Evolutionary conservation across 805 yeast species (phyloP).

Genomic region (Jamesozyma spencerorum): DNA sequence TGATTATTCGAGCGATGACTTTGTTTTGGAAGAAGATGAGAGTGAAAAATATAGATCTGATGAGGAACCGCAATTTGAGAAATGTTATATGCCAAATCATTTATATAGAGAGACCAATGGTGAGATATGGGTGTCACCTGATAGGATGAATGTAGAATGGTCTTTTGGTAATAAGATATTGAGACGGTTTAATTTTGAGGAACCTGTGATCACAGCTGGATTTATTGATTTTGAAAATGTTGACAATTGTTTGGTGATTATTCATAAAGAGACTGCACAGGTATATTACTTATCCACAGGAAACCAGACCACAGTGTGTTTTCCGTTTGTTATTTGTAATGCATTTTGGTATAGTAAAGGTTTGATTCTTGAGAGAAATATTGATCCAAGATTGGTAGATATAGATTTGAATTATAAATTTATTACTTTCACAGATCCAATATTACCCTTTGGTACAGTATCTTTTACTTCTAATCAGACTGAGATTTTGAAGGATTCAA

Average conservation of each 20-base stretch:
- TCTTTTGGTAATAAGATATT: slow-evolving; percentile 26
- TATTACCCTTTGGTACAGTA: slow-evolving; percentile 62
- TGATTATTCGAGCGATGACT: too few species aligned
- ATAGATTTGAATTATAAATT: slow-evolving; percentile 30
- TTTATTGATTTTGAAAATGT: slow-evolving; percentile 42
- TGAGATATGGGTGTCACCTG: slow-evolving; percentile 26
- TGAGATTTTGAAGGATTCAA: slow-evolving; percentile 7
- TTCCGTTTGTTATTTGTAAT: slow-evolving; percentile 56
- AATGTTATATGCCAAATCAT: neutral
- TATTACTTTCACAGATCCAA: slow-evolving; percentile 64
- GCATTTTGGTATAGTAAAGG: slow-evolving; percentile 66
- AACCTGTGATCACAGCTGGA: slow-evolving; percentile 46
- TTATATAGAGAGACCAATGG: slow-evolving; percentile 6
- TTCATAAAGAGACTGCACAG: slow-evolving; percentile 50
- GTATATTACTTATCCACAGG: slow-evolving; percentile 52
- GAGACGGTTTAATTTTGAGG: slow-evolving; percentile 36
- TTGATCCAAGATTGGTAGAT: slow-evolving; percentile 7
- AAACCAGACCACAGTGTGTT: slow-evolving; percentile 46
- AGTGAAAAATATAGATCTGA: neutral
- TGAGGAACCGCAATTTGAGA: neutral
- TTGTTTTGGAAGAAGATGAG: neutral
- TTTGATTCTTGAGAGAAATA: slow-evolving; percentile 47
- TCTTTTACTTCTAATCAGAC: slow-evolving; percentile 50
- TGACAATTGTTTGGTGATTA: slow-evolving; percentile 43
- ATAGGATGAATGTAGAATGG: slow-evolving; percentile 31